A percentile compares a stretch with the other conserved stretches of the same genome.
phyloP scores from a whole-genome alignment of 345 rosid species.

The Pistacia atlantica region DNA sequence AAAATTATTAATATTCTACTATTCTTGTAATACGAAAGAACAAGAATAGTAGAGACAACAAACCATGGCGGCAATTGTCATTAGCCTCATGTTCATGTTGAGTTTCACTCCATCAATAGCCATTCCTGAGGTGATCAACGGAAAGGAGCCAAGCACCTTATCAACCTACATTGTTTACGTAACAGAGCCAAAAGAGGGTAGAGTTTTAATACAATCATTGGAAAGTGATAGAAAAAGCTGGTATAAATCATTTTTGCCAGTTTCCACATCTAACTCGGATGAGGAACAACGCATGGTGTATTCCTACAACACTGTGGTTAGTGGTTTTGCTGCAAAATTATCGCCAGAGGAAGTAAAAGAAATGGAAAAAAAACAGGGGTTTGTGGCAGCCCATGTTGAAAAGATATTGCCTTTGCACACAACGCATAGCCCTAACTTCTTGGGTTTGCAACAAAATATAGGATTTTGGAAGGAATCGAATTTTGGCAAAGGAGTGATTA shows the following conservation, averaged over 20 bases:
- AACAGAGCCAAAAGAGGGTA: conserved; percentile 19
- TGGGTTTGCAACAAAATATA: conserved; percentile 42
- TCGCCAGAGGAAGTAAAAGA: conserved; percentile 44
- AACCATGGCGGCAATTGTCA: conserved; percentile 14
- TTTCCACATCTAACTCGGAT: conserved; percentile 9
- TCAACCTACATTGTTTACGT: conserved; percentile 40
- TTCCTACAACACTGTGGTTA: conserved; percentile 38
- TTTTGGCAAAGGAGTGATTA: conserved; percentile 51
- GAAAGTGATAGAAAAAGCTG: conserved; percentile 27
- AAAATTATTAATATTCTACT: too few relatives aligned
- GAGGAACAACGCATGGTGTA: conserved; percentile 33
- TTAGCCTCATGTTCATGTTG: conserved; percentile 22
- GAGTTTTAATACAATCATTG: not conserved
- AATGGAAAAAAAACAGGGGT: conserved; percentile 43
- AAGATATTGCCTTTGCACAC: conserved; percentile 41
- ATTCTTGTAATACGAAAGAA: not conserved
- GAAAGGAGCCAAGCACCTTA: not conserved
- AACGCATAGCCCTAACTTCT: conserved; percentile 51
- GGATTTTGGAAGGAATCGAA: conserved; percentile 46
- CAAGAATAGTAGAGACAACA: not conserved
- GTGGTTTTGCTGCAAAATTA: conserved; percentile 60
- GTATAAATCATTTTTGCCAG: conserved; percentile 43
- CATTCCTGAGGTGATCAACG: not conserved
- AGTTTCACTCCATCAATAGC: conserved; percentile 20
- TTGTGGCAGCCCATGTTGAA: conserved; percentile 37